phyloP scores from a whole-genome alignment of 805 yeast genomes.

The Helenozyma baotianmanensis region DNA sequence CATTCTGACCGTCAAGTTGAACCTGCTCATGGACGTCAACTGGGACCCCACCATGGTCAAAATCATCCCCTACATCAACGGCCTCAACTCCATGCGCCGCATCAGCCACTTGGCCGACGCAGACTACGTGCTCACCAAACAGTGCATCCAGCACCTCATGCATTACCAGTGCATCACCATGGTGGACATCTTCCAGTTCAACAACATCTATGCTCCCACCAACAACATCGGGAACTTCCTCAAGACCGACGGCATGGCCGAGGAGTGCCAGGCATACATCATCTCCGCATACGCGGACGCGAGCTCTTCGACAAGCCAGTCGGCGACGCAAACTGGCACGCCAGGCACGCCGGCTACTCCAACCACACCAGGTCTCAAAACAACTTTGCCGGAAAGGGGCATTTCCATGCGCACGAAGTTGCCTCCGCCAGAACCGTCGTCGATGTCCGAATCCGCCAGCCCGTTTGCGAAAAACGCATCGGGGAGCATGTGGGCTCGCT shows the following conservation, averaged over 20 bases:
- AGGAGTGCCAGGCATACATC: slow-evolving; percentile 84
- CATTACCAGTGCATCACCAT: slow-evolving; percentile 84
- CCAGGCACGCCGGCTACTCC: slow-evolving; percentile 5
- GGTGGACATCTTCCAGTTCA: slow-evolving; percentile 84
- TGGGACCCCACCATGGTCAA: slow-evolving; percentile 98
- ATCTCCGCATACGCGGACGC: slow-evolving; percentile 31
- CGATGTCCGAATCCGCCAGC: slow-evolving; percentile 7
- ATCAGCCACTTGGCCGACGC: slow-evolving; percentile 80
- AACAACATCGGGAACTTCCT: slow-evolving; percentile 68
- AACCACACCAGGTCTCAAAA: not conserved
- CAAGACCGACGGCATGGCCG: slow-evolving; percentile 57
- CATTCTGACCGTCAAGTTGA: slow-evolving; percentile 74
- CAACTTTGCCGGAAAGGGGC: not conserved
- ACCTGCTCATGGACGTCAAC: slow-evolving; percentile 71
- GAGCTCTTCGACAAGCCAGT: slow-evolving; percentile 1
- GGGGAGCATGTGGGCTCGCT: not conserved
- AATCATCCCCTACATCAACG: slow-evolving; percentile 81
- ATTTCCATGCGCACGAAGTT: not conserved
- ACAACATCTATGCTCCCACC: slow-evolving; percentile 86
- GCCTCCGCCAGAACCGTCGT: not conserved
- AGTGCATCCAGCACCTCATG: slow-evolving; percentile 85
- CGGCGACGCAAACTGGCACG: not conserved
- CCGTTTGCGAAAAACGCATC: slow-evolving; percentile 5
- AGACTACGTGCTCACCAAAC: slow-evolving; percentile 70
- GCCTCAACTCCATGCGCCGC: slow-evolving; percentile 73